A percentile compares a stretch with the other conserved stretches of the same genome.
Conservation (phyloP, 139 green algal species). For the Tetraselmis chui region DNA sequence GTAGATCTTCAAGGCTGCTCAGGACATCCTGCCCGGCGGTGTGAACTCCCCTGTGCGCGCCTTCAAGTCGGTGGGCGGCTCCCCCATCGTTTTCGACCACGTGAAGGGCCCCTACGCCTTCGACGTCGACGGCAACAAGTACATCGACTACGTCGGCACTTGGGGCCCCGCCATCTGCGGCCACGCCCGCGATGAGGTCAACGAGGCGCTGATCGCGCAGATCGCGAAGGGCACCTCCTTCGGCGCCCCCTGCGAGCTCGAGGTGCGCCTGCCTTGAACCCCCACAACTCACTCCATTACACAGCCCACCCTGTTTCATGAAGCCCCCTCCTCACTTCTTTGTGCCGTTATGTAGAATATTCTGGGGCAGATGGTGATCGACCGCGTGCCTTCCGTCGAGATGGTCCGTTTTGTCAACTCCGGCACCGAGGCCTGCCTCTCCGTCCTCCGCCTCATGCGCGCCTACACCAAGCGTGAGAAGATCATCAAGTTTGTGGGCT, state of each 20-base stretch:
- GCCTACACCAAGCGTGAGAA: constrained; percentile 96
- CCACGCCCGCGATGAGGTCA: constrained; percentile 92
- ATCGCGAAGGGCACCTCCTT: constrained; percentile 97
- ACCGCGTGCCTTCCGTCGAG: constrained; percentile 90
- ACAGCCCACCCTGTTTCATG: no score
- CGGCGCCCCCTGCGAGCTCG: constrained; percentile 90
- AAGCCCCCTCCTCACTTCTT: no score
- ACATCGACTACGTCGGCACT: constrained; percentile 95
- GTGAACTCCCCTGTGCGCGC: constrained; percentile 97
- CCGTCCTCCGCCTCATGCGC: constrained; percentile 93
- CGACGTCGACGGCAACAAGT: constrained; percentile 90
- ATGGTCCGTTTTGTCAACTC: constrained; percentile 98
- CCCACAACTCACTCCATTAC: not conserved
- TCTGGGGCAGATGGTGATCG: constrained; percentile 95
- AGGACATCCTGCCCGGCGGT: constrained; percentile 89
- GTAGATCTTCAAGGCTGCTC: constrained; percentile 88
- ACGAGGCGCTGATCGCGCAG: constrained; percentile 75
- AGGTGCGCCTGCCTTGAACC: constrained; percentile 46
- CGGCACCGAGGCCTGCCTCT: constrained; percentile 98
- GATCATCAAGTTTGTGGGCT: constrained; percentile 97
- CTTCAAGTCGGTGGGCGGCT: constrained; percentile 95
- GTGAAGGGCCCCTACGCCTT: constrained; percentile 92
- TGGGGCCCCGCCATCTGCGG: constrained; percentile 97
- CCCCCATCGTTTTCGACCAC: constrained; percentile 94
- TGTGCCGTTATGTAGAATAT: constrained; percentile 64